phyloP scores from a whole-genome alignment of 768 basidiomycete genomes.

The Pleurotus pulmonarius region DNA sequence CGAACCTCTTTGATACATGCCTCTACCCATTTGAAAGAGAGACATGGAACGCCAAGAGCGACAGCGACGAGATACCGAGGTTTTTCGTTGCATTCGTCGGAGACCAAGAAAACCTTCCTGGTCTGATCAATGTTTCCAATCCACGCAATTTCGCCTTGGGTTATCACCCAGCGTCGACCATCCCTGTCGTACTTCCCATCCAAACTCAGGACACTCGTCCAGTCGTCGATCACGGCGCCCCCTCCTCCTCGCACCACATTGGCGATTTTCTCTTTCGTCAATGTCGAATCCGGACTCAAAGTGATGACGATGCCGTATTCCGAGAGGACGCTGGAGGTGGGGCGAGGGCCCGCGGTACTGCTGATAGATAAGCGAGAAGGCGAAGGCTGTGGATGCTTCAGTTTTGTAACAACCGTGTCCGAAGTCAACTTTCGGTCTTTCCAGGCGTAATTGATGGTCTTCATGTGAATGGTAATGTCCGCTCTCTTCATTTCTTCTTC shows the following conservation, averaged over 20 bases:
- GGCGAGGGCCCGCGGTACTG: conserved; percentile 22
- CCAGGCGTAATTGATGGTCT: conserved; percentile 51
- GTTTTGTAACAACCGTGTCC: conserved; percentile 38
- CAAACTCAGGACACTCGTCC: conserved; percentile 52
- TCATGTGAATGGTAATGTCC: conserved; percentile 47
- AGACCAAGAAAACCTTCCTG: conserved; percentile 60
- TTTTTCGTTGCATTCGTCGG: conserved; percentile 64
- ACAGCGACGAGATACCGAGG: conserved; percentile 81
- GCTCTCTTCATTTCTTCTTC: conserved; percentile 26
- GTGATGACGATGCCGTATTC: conserved; percentile 63
- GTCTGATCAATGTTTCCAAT: conserved; percentile 33
- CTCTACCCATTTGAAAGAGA: conserved; percentile 56
- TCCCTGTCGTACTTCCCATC: conserved; percentile 40
- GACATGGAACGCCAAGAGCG: conserved; percentile 82
- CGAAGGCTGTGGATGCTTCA: conserved; percentile 41
- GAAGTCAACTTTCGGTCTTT: conserved; percentile 41
- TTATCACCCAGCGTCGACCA: conserved; percentile 51
- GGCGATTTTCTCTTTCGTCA: conserved; percentile 36
- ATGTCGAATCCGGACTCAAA: conserved; percentile 33
- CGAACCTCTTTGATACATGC: conserved; percentile 31
- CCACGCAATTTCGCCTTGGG: conserved; percentile 44
- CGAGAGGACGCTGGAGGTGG: conserved; percentile 33
- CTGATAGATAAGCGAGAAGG: conserved; percentile 45
- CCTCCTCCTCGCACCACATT: conserved; percentile 41
- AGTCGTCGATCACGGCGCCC: conserved; percentile 61